phyloP scores from a whole-genome alignment of 1,139 yeast species.

The Scheffersomyces parashehatae region DNA sequence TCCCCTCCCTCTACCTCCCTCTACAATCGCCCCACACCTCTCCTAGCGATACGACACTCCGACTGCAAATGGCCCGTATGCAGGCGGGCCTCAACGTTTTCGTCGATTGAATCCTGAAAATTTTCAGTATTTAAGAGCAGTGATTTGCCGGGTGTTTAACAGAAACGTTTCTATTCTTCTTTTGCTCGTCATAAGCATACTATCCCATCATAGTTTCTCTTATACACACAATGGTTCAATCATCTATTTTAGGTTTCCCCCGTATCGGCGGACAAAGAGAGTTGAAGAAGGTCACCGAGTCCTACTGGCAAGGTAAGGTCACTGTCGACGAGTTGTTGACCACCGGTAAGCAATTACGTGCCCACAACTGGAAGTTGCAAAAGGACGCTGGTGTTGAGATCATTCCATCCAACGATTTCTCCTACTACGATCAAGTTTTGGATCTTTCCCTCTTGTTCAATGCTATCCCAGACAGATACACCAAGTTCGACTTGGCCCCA shows the following conservation, averaged over 20 bases:
- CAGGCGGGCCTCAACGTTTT: background rate
- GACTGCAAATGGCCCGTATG: no score
- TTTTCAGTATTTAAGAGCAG: slow-evolving; percentile 2
- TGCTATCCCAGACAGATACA: slow-evolving; percentile 95
- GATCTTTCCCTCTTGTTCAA: slow-evolving; percentile 92
- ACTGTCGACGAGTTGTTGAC: slow-evolving; percentile 82
- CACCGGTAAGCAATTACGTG: slow-evolving; percentile 95
- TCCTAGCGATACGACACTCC: no score
- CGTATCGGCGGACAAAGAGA: slow-evolving; percentile 99
- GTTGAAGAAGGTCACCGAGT: slow-evolving; percentile 96
- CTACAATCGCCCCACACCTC: no score
- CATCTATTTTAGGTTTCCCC: slow-evolving; percentile 98
- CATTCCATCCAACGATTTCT: slow-evolving; percentile 97
- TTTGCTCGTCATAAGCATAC: background rate
- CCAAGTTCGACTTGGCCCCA: slow-evolving; percentile 85
- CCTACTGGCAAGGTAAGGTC: slow-evolving; percentile 97
- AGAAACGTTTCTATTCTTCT: background rate
- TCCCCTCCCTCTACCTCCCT: no score
- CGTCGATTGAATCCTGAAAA: slow-evolving; percentile 1
- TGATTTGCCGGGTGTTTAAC: background rate
- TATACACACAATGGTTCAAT: slow-evolving; percentile 71
- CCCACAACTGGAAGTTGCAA: slow-evolving; percentile 96
- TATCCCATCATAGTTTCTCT: background rate
- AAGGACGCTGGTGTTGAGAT: slow-evolving; percentile 95
- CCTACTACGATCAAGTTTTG: slow-evolving; percentile 95